These are phyloP conservation scores for Diplodia mutila DNA, from an alignment of 2,329 filamentous ascomycete genomes.

Conservation along the genomic window DNA sequence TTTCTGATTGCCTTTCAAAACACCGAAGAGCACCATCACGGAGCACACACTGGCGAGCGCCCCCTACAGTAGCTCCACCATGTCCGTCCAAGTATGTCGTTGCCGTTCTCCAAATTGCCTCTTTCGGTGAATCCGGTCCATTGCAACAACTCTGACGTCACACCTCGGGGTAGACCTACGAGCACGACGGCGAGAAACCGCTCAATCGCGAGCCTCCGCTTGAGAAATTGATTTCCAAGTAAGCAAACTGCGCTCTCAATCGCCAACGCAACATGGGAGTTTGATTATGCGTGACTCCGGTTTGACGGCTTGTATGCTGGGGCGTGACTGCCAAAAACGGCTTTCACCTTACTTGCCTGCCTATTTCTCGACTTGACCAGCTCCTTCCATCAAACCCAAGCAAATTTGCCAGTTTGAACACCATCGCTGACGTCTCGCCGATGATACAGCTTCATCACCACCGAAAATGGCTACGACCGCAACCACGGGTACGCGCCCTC, in stretches of 20 bases:
- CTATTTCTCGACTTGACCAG: not conserved
- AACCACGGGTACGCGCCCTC: constrained; percentile 53
- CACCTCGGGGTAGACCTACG: constrained; percentile 24
- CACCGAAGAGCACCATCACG: too few relatives aligned
- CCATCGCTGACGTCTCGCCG: not conserved
- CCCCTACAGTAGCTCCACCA: not conserved
- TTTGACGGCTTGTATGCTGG: too few relatives aligned
- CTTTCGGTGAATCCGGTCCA: not conserved
- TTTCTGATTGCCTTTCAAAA: not conserved
- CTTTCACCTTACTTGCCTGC: too few relatives aligned
- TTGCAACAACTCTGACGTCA: too few relatives aligned
- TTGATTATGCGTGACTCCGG: too few relatives aligned
- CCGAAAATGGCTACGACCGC: constrained; percentile 57
- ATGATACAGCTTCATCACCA: constrained; percentile 53
- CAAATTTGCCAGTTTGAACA: not conserved
- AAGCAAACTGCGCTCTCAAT: not conserved
- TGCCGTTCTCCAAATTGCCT: constrained; percentile 5
- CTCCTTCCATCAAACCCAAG: too few relatives aligned
- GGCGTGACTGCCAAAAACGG: too few relatives aligned
- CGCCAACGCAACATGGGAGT: too few relatives aligned
- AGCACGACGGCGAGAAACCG: constrained; percentile 50
- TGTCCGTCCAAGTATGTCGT: constrained; percentile 4
- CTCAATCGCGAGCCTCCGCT: constrained; percentile 54
- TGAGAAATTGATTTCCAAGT: constrained; percentile 51
- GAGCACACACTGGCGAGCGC: too few relatives aligned